A percentile compares a stretch with the other conserved stretches of the same genome.
These are phyloP conservation scores for Lagerstroemia speciosa DNA, from an alignment of 345 rosid species.

Conservation along the genomic window DNA sequence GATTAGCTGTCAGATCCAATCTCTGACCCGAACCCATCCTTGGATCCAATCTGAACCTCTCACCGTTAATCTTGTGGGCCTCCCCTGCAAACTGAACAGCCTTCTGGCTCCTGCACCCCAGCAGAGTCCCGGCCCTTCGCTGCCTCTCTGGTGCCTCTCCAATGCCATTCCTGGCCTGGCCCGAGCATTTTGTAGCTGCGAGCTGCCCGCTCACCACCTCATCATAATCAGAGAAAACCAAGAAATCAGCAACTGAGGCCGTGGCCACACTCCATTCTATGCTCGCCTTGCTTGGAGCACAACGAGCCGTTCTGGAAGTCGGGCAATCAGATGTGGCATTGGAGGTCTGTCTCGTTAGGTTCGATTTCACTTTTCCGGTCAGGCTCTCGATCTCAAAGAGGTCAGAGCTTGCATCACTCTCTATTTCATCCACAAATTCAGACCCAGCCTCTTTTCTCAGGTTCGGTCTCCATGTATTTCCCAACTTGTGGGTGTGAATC, in stretches of 20 bases:
- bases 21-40: background rate
- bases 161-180: background rate
- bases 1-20: conserved; percentile 14
- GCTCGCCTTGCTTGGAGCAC: conserved; percentile 85
- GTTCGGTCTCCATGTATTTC: conserved; percentile 28
- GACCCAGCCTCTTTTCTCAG: conserved; percentile 24
- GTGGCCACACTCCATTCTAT: conserved; percentile 89
- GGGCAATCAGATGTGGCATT: conserved; percentile 39
- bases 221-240: conserved; percentile 53
- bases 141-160: conserved; percentile 6
- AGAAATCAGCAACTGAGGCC: conserved; percentile 65
- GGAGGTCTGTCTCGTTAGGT: conserved; percentile 47
- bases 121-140: conserved; percentile 26
- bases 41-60: conserved; percentile 17
- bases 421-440: conserved; percentile 13
- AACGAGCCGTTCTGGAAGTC: conserved; percentile 36
- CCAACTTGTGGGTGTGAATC: background rate
- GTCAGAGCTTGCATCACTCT: conserved; percentile 80
- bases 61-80: conserved; percentile 26
- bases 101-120: conserved; percentile 73
- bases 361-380: conserved; percentile 48
- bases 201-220: conserved; percentile 13
- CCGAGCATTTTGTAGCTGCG: background rate
- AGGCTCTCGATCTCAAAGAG: conserved; percentile 80
- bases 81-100: conserved; percentile 55